Percentiles rank a stretch among this genome's conserved stretches.
Evolutionary conservation across 306 rosid genomes (phyloP).

Genomic region (Medicago arabica): DNA sequence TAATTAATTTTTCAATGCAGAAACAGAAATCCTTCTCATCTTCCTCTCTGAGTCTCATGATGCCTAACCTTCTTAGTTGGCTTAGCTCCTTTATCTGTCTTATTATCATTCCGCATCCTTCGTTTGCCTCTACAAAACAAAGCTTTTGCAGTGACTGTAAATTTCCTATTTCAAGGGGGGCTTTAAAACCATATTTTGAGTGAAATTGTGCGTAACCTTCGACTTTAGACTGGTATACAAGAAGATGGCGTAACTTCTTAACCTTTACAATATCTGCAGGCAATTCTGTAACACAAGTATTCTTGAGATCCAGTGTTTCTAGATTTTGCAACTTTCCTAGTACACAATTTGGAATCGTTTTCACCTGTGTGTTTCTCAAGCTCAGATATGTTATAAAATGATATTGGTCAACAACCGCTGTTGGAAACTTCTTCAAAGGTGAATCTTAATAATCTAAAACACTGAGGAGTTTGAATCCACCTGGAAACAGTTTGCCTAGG

Average conservation of each 20-base stretch:
- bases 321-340: constrained; percentile 58
- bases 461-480: constrained; percentile 50
- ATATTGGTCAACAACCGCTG: constrained; percentile 40
- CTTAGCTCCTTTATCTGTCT: constrained; percentile 46
- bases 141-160: constrained; percentile 58
- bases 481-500: constrained; percentile 45
- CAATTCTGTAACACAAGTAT: constrained; percentile 50
- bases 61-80: constrained; percentile 53
- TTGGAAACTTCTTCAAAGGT: constrained; percentile 49
- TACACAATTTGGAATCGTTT: constrained; percentile 46
- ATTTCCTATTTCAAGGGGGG: constrained; percentile 44
- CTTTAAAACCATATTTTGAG: constrained; percentile 48
- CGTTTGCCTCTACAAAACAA: constrained; percentile 56
- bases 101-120: constrained; percentile 39
- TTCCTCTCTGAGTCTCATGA: constrained; percentile 50
- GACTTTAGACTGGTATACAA: constrained; percentile 45
- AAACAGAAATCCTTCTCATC: constrained; percentile 54
- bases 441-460: constrained; percentile 54
- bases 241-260: constrained; percentile 55
- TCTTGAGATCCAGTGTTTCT: constrained; percentile 57
- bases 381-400: constrained; percentile 54
- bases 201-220: constrained; percentile 44
- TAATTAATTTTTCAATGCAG: constrained; percentile 49
- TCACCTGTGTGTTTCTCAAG: constrained; percentile 55
- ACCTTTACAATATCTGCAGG: constrained; percentile 60